Percentiles rank a stretch among this genome's conserved stretches.
These are phyloP conservation scores for Carex arenaria DNA, from an alignment of 202 grass and related monocot genomes.

Conservation along the genomic window DNA sequence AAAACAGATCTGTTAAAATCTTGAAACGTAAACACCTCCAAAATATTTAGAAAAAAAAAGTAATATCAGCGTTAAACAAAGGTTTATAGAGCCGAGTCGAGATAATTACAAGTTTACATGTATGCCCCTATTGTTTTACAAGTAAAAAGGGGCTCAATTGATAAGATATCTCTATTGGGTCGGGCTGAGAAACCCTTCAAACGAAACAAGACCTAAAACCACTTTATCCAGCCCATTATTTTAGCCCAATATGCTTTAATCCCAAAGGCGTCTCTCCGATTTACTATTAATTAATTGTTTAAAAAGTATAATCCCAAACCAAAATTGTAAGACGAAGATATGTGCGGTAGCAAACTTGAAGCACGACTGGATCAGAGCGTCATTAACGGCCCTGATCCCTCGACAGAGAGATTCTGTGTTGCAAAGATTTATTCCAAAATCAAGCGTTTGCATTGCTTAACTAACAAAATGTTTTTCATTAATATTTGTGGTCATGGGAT, in stretches of 20 bases:
- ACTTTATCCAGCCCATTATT: background rate
- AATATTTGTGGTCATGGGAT: no score
- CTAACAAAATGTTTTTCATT: no score
- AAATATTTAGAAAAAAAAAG: background rate
- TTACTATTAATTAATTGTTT: no score
- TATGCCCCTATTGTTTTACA: no score
- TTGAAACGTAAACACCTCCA: background rate
- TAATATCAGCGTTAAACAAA: background rate
- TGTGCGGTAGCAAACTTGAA: fast-evolving
- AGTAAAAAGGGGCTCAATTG: background rate
- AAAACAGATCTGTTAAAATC: no score
- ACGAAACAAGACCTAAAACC: background rate
- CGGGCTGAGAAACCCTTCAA: background rate
- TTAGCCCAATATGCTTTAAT: background rate
- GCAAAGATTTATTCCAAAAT: no score
- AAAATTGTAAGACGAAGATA: no score
- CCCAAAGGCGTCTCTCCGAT: background rate
- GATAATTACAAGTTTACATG: no score
- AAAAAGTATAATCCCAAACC: background rate
- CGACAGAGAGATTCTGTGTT: no score
- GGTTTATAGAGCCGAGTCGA: background rate
- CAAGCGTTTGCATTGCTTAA: no score
- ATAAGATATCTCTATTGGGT: no score
- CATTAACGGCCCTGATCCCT: background rate
- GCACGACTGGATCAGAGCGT: background rate